Conservation (phyloP, 1,139 yeast species). For the Chernovozyma sophiae-reginae region DNA sequence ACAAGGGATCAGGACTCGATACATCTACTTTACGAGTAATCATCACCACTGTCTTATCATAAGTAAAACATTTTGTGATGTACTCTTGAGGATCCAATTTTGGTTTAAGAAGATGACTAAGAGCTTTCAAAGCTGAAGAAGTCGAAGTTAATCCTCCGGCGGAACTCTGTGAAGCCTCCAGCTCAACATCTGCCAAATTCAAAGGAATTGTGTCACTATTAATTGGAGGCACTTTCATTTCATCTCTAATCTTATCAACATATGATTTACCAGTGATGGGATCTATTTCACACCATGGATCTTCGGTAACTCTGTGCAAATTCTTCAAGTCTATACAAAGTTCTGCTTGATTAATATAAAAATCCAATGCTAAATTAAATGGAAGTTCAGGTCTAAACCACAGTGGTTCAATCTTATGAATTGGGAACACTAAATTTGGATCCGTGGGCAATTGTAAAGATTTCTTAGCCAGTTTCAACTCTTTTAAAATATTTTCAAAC, state of each 20-base stretch:
- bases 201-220: conserved; percentile 8
- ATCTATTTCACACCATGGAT: conserved; percentile 42
- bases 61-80: conserved; percentile 43
- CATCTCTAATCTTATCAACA: conserved; percentile 40
- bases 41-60: conserved; percentile 40
- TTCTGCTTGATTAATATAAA: conserved; percentile 44
- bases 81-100: conserved; percentile 38
- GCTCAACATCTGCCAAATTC: conserved; percentile 5
- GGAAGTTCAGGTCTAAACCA: conserved; percentile 34
- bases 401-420: conserved; percentile 22
- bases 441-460: conserved; percentile 41
- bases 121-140: conserved; percentile 19
- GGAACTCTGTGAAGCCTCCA: neutral
- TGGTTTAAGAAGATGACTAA: conserved; percentile 28
- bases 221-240: conserved; percentile 23
- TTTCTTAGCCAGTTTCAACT: conserved; percentile 32
- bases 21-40: conserved; percentile 42
- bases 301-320: conserved; percentile 33
- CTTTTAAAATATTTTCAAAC: conserved; percentile 23
- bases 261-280: conserved; percentile 30
- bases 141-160: neutral
- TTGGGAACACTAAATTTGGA: conserved; percentile 40
- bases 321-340: conserved; percentile 41
- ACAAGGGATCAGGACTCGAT: conserved; percentile 40
- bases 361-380: conserved; percentile 30